phyloP scores from a whole-genome alignment of 768 basidiomycete genomes.

The Naganishia friedmannii region DNA sequence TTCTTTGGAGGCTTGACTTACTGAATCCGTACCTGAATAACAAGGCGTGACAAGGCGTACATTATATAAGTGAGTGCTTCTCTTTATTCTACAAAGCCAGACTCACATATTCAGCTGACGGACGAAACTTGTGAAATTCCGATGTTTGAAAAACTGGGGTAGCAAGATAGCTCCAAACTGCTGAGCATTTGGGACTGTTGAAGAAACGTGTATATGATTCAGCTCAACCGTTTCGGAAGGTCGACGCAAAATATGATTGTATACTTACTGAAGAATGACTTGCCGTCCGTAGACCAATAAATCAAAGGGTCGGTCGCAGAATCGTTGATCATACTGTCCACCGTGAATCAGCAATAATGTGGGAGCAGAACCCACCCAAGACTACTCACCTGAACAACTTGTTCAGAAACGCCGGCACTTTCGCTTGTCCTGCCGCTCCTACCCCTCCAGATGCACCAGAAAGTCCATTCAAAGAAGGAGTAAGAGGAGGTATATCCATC shows the following conservation, averaged over 20 bases:
- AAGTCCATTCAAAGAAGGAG: neutral
- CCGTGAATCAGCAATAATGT: neutral
- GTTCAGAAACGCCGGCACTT: constrained; percentile 29
- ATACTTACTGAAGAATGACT: constrained; percentile 79
- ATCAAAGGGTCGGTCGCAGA: constrained; percentile 76
- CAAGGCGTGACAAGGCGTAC: neutral
- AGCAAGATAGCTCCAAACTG: constrained; percentile 74
- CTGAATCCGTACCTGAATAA: constrained; percentile 57
- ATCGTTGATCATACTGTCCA: constrained; percentile 83
- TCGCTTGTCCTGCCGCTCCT: constrained; percentile 11
- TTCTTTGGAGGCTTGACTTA: constrained; percentile 56
- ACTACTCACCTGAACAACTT: constrained; percentile 29
- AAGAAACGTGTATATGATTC: neutral
- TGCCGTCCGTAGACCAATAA: constrained; percentile 84
- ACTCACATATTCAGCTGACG: constrained; percentile 49
- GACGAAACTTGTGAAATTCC: constrained; percentile 53
- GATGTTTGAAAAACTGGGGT: constrained; percentile 54
- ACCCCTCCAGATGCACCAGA: neutral
- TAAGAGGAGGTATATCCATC: neutral
- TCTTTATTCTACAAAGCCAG: neutral
- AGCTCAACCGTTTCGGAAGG: neutral
- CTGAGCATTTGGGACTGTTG: constrained; percentile 80
- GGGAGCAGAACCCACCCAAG: neutral
- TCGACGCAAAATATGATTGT: neutral
- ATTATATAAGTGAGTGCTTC: neutral